Conservation (phyloP, 2,329 filamentous ascomycete species). For the Penicillium sp. region DNA sequence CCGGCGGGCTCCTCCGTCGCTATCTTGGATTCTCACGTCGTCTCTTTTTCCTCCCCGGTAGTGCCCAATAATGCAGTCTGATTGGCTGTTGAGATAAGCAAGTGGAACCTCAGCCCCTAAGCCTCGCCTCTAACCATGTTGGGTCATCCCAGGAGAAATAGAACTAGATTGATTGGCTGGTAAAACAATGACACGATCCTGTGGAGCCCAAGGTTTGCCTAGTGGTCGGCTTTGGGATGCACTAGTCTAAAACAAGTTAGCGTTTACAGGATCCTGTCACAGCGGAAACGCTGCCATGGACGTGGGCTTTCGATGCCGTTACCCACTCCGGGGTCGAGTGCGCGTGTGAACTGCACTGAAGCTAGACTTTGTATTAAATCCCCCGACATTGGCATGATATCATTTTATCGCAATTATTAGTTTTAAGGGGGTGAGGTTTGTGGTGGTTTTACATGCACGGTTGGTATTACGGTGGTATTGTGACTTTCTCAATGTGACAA, state of each 20-base stretch:
- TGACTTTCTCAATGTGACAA: conserved; percentile 3
- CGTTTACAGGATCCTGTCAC: conserved; percentile 14
- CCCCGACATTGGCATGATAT: not conserved
- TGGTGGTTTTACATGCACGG: conserved; percentile 6
- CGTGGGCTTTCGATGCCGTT: conserved; percentile 3
- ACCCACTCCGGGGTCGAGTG: conserved; percentile 16
- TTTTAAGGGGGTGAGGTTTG: not conserved
- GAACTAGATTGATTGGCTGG: conserved; percentile 6
- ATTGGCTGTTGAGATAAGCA: conserved; percentile 24
- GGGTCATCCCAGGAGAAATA: conserved; percentile 10
- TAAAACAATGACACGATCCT: conserved; percentile 15
- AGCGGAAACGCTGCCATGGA: not conserved
- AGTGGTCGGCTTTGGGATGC: conserved; percentile 7
- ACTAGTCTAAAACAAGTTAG: conserved; percentile 12
- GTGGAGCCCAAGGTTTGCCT: conserved; percentile 15
- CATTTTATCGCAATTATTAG: not conserved
- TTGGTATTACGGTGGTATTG: conserved; percentile 12
- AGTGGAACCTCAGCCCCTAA: conserved; percentile 18
- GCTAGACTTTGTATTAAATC: not conserved
- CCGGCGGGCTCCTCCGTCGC: conserved; percentile 1
- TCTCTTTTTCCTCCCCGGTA: not conserved
- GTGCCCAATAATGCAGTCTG: not conserved
- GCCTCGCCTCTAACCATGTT: conserved; percentile 9
- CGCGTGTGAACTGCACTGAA: conserved; percentile 6
- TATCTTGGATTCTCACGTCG: not conserved